A percentile compares a stretch with the other conserved stretches of the same genome.
Conservation (phyloP, 192 early-diverging fungal species). For the Backusella macrospora region DNA sequence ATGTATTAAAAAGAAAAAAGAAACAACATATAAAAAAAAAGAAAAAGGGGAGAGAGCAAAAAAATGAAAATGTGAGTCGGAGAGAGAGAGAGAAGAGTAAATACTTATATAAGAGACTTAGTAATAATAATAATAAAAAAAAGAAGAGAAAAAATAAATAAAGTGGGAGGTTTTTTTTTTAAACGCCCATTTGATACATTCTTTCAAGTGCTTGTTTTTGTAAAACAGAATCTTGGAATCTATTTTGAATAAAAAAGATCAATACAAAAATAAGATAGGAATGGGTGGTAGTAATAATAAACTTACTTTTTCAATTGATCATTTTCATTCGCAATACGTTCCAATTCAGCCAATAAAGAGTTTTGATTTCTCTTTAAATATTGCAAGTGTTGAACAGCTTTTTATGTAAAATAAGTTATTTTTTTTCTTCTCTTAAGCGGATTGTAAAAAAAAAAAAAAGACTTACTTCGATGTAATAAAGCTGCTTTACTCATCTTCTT, state of each 20-base stretch:
- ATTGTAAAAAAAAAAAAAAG: no score
- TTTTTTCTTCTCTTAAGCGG: no score
- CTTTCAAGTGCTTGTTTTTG: slow-evolving; percentile 41
- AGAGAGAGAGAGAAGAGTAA: no score
- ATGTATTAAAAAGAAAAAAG: no score
- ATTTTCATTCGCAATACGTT: slow-evolving; percentile 28
- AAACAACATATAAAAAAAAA: no score
- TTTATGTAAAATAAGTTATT: neutral
- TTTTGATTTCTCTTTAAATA: slow-evolving; percentile 43
- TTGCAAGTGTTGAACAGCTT: slow-evolving; percentile 44
- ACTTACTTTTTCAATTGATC: slow-evolving; percentile 27
- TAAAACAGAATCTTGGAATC: slow-evolving; percentile 37
- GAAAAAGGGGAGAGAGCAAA: no score
- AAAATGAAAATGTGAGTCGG: no score
- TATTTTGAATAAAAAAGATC: neutral
- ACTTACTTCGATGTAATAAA: slow-evolving; percentile 44
- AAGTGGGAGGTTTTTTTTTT: neutral
- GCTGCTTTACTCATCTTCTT: slow-evolving; percentile 49
- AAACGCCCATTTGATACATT: slow-evolving; percentile 33
- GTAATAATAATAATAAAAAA: no score
- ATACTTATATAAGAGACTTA: no score
- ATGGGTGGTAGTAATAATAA: no score
- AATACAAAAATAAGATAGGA: neutral
- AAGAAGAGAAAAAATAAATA: no score
- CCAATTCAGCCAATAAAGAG: slow-evolving; percentile 31